A percentile compares a stretch with the other conserved stretches of the same genome.
phyloP scores from a whole-genome alignment of 1,284 basidiomycete species.

The Leccinum ponderosum region DNA sequence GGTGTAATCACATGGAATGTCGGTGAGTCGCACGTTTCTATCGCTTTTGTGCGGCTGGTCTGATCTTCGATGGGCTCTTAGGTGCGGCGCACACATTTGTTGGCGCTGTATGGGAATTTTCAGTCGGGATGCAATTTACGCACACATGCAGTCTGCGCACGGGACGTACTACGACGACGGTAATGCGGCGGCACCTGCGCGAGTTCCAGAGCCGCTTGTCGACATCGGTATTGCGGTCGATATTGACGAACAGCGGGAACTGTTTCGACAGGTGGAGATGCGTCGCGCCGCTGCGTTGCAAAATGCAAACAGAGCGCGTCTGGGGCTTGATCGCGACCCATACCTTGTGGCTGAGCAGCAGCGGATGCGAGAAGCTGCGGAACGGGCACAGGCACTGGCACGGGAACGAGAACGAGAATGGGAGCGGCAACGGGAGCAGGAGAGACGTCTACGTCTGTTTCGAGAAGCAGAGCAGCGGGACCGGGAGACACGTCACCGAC shows the following conservation, averaged over 20 bases:
- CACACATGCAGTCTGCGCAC: slow-evolving; percentile 49
- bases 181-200: not conserved
- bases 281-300: slow-evolving; percentile 1
- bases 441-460: not conserved
- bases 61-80: slow-evolving; percentile 37
- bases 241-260: not conserved
- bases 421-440: not conserved
- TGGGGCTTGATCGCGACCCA: not conserved
- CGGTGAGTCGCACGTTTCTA: slow-evolving; percentile 9
- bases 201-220: not conserved
- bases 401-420: not conserved
- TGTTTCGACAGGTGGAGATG: slow-evolving; percentile 9
- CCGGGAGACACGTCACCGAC: not conserved
- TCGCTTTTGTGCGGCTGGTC: slow-evolving; percentile 39
- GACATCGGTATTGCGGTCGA: slow-evolving; percentile 8
- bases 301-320: not conserved
- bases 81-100: slow-evolving; percentile 54
- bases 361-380: not conserved
- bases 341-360: not conserved
- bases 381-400: not conserved
- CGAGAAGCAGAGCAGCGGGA: not conserved
- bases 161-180: slow-evolving; percentile 37
- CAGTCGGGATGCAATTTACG: slow-evolving; percentile 41
- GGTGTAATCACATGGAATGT: slow-evolving; percentile 60
- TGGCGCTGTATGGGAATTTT: slow-evolving; percentile 43